phyloP scores from a whole-genome alignment of 345 rosid genomes.

The Eutrema japonicum region DNA sequence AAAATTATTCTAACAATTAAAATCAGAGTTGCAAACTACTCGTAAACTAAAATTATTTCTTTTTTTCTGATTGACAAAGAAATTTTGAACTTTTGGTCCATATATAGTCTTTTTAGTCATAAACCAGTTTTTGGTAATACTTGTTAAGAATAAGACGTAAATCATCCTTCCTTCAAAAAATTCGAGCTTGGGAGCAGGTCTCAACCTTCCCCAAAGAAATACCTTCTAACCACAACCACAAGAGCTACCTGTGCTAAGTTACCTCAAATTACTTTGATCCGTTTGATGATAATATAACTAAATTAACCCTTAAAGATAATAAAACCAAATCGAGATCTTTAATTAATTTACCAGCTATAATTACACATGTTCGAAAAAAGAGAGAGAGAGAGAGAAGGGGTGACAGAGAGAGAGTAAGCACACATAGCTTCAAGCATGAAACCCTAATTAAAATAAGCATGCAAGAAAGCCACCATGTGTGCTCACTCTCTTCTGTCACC shows the following conservation, averaged over 20 bases:
- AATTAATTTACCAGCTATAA: background rate
- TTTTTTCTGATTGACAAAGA: background rate
- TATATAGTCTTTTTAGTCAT: background rate
- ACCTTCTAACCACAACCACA: background rate
- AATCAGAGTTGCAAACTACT: background rate
- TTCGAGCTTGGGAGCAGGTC: background rate
- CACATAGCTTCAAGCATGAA: slow-evolving; percentile 83
- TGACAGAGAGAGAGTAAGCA: slow-evolving; percentile 94
- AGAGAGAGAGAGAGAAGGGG: slow-evolving; percentile 48
- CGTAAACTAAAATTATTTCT: background rate
- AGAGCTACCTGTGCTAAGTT: background rate
- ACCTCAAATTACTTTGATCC: background rate
- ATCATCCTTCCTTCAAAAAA: no score
- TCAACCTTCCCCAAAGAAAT: background rate
- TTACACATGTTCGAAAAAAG: background rate
- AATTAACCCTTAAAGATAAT: background rate
- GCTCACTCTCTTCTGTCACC: slow-evolving; percentile 99
- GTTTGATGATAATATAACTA: slow-evolving; percentile 7
- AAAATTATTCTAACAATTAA: background rate
- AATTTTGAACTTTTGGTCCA: background rate
- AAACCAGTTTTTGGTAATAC: background rate
- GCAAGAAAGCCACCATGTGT: slow-evolving; percentile 88
- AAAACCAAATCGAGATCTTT: slow-evolving; percentile 8
- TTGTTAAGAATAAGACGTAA: no score
- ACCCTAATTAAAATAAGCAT: slow-evolving; percentile 42